Percentiles rank a stretch among this genome's conserved stretches.
Conservation (phyloP, 306 rosid genomes). For the Quercus ilex region DNA sequence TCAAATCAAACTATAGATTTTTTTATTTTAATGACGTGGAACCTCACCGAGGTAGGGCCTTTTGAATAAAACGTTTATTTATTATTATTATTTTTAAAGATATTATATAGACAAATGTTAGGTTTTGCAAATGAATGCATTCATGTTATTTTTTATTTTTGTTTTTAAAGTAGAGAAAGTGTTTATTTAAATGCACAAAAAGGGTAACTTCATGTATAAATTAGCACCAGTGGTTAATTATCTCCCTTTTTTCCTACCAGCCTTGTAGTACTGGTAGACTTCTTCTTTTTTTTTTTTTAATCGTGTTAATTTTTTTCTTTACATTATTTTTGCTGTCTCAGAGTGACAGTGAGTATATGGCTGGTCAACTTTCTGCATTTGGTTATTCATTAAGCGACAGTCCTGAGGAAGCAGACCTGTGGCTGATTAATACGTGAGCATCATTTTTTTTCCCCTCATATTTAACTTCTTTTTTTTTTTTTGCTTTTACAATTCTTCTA, state of each 20-base stretch:
- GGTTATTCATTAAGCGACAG: constrained; percentile 77
- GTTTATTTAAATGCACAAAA: too few species aligned
- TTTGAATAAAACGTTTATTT: neutral
- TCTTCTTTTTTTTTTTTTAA: neutral
- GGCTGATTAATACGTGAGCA: constrained; percentile 94
- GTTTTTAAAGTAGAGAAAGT: too few species aligned
- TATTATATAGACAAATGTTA: neutral
- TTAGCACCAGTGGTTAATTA: neutral
- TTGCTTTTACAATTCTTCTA: neutral
- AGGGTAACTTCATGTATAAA: neutral
- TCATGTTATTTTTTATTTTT: neutral
- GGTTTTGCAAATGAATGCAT: neutral
- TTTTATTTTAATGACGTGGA: neutral
- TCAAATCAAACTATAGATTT: neutral
- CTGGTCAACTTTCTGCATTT: constrained; percentile 92
- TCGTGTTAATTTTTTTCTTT: neutral
- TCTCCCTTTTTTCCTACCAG: neutral
- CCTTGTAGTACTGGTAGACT: neutral
- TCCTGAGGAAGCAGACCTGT: constrained; percentile 87
- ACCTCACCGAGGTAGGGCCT: too few species aligned
- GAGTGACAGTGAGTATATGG: constrained; percentile 99
- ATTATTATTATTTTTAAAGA: neutral
- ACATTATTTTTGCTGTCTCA: constrained; percentile 21
- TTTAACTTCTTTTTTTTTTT: neutral
- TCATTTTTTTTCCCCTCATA: constrained; percentile 1